Evolutionary conservation across 2,329 filamentous ascomycete genomes (phyloP), one percentile per base, ranked within the genome.

Genomic region (Macrophomina pseudophaseolina): DNA sequence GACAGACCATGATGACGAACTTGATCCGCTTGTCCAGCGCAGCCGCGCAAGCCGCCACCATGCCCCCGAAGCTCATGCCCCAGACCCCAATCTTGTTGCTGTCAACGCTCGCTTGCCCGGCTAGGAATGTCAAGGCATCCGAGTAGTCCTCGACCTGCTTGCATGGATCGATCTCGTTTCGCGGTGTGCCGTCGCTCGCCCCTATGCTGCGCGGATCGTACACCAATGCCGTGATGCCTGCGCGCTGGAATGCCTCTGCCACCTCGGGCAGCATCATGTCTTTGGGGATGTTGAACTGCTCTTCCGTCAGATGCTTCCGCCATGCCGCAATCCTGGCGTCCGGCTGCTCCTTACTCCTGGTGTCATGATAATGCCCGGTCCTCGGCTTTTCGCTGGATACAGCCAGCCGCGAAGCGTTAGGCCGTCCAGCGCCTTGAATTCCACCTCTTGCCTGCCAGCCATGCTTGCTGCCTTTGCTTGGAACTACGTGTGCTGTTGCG

Each of bases 391-490:
- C 8, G 74, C 77, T 32, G 74, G 72, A 67, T 76, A 82, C 12
- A 83, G 70, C 68, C 71, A 73, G 9, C 80, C 81, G 14, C 76
- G 71, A 8, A 83, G 69, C 8, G 72, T 79, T 4, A 80, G 51
- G 6, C 79, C 79, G 70, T 82, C 80, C 2, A 80, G 56, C 6
- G 81, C 81, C 49, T 76, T 75, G 72, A 81, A 80, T 66, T 81
- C 76, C 53, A 82, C 75, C 52, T 79, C 73, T 66, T 74, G 42
- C 12, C 42, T 44, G 42, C 42, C 42, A 5, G 42, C 42, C 42
- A 44, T 44, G 42, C 16, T 14, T 38, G 35, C 11, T 44, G 42
- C 42, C 42, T 9, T 44, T 44, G 42, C 42, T 44, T 14, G 14
- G 38, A 3, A 40, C 2, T 40, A 9, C 38, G 7, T 14, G 38